Conservation (phyloP, 163 green algal genomes). For the Picocystis sp. region DNA sequence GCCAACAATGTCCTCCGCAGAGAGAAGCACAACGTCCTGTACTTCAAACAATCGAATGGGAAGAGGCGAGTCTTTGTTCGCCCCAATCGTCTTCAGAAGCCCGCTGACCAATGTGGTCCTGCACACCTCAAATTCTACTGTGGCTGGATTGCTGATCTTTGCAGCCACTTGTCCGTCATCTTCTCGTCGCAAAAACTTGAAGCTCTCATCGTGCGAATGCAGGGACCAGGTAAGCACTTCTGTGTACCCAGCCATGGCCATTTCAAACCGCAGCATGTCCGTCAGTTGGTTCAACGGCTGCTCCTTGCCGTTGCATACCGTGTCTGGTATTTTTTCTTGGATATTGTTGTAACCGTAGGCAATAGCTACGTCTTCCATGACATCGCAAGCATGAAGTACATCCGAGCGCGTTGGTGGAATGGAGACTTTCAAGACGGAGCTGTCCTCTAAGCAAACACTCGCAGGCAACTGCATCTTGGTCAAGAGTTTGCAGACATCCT, state of each 20-base stretch:
- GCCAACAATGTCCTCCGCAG: conserved; percentile 38
- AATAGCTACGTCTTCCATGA: conserved; percentile 97
- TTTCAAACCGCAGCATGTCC: conserved; percentile 69
- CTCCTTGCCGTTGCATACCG: conserved; percentile 55
- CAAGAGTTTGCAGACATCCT: conserved; percentile 41
- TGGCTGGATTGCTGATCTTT: conserved; percentile 82
- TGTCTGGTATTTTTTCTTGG: conserved; percentile 35
- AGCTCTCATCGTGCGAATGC: conserved; percentile 28
- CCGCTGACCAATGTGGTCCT: conserved; percentile 69
- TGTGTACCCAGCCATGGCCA: conserved; percentile 48
- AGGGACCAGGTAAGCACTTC: conserved; percentile 35
- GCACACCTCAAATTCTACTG: conserved; percentile 80
- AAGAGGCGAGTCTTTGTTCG: conserved; percentile 78
- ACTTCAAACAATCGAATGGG: conserved; percentile 94
- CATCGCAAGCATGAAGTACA: conserved; percentile 84
- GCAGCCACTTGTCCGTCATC: conserved; percentile 59
- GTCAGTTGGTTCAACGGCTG: conserved; percentile 76
- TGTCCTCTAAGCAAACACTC: conserved; percentile 1
- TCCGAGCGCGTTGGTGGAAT: conserved; percentile 76
- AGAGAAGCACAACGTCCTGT: conserved; percentile 61
- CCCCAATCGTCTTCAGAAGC: conserved; percentile 84
- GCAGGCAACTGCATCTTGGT: conserved; percentile 49
- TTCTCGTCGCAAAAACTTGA: conserved; percentile 32
- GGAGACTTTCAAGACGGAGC: conserved; percentile 11
- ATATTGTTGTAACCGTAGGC: conserved; percentile 98